phyloP scores from a whole-genome alignment of 208 protist species.

The Entamoeba invadens region DNA sequence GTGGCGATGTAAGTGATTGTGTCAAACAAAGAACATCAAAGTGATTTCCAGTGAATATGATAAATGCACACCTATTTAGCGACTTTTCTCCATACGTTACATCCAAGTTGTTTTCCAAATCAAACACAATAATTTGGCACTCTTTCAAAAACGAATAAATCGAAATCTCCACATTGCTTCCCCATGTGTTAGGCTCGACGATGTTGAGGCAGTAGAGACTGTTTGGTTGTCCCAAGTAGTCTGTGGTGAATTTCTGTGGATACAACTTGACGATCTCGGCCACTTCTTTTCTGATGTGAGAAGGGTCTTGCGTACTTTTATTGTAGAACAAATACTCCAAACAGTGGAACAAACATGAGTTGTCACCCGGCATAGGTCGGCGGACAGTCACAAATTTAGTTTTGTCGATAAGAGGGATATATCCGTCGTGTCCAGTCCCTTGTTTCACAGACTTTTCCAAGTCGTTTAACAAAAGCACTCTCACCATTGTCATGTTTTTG shows the following conservation, averaged over 20 bases:
- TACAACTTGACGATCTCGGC: background rate
- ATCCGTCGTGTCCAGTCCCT: background rate
- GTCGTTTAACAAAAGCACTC: background rate
- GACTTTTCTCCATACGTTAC: background rate
- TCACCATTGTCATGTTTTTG: background rate
- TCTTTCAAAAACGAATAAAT: background rate
- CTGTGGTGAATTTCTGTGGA: background rate
- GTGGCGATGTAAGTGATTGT: background rate
- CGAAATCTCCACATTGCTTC: background rate
- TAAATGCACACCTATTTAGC: background rate
- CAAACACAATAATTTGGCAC: background rate
- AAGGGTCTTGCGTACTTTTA: background rate
- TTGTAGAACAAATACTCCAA: background rate
- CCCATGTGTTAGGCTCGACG: background rate
- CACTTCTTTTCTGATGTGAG: background rate
- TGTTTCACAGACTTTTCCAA: background rate
- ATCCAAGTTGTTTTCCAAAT: background rate
- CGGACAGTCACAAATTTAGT: background rate
- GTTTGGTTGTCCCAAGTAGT: background rate
- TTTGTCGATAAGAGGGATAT: background rate
- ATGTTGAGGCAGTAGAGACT: background rate
- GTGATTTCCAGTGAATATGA: background rate
- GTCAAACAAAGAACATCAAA: background rate
- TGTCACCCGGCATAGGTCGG: background rate
- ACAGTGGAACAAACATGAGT: background rate